phyloP scores from a whole-genome alignment of 148 eudicot species.

The Mesembryanthemum crystallinum region DNA sequence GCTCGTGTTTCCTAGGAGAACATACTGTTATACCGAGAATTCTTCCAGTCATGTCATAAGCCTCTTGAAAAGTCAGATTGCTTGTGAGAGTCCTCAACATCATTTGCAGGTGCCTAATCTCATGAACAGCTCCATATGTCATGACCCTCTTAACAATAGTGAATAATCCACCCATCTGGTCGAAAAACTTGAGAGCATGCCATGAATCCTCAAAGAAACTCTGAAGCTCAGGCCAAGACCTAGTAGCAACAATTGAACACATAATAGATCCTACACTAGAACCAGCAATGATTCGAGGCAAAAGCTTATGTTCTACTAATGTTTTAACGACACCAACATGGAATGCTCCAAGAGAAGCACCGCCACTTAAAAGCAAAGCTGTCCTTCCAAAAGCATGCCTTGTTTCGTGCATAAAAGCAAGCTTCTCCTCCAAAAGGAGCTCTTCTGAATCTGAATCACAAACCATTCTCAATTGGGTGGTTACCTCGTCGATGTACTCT shows the following conservation, averaged over 20 bases:
- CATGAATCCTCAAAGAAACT: constrained; percentile 90
- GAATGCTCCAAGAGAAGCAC: constrained; percentile 92
- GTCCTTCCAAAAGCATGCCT: constrained; percentile 98
- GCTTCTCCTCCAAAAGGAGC: constrained; percentile 84
- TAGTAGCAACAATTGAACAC: constrained; percentile 84
- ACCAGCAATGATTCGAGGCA: constrained; percentile 89
- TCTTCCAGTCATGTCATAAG: constrained; percentile 89
- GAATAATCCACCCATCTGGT: constrained; percentile 82
- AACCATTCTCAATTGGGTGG: constrained; percentile 84
- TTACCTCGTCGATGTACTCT: constrained; percentile 88
- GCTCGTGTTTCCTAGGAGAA: constrained; percentile 94
- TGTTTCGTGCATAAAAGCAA: constrained; percentile 94
- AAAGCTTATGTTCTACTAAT: constrained; percentile 79
- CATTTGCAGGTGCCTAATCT: constrained; percentile 80
- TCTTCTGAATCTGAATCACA: constrained; percentile 89
- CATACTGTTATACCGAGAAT: constrained; percentile 90
- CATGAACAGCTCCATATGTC: constrained; percentile 84
- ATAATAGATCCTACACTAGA: constrained; percentile 93
- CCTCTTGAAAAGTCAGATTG: constrained; percentile 91
- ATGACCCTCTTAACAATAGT: constrained; percentile 68
- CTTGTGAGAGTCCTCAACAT: constrained; percentile 73
- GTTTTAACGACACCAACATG: constrained; percentile 93
- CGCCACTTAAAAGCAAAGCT: constrained; percentile 96
- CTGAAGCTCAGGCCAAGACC: constrained; percentile 96
- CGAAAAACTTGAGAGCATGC: constrained; percentile 85